phyloP scores from a whole-genome alignment of 805 yeast species.

The Alloascoidea hylecoeti region DNA sequence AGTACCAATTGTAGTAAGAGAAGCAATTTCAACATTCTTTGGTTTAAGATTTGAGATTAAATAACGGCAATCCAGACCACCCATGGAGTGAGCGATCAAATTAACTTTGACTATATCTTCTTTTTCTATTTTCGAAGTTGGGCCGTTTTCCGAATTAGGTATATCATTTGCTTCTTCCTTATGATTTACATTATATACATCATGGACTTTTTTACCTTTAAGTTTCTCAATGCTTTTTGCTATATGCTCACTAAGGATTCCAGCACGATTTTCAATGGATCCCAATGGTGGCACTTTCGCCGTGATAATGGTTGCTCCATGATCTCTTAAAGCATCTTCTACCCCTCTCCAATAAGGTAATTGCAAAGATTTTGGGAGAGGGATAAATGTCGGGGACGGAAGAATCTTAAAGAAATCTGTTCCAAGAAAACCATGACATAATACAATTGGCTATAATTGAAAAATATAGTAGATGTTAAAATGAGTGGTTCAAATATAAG shows the following conservation, averaged over 20 bases:
- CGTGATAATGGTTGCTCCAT: constrained; percentile 57
- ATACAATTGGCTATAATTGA: constrained; percentile 42
- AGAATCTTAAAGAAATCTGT: constrained; percentile 42
- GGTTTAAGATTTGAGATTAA: constrained; percentile 41
- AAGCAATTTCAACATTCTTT: constrained; percentile 41
- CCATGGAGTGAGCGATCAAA: constrained; percentile 85
- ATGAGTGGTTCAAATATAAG: not conserved
- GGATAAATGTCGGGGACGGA: constrained; percentile 19
- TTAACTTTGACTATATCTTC: constrained; percentile 42
- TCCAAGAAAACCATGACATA: constrained; percentile 84
- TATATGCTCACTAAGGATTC: constrained; percentile 36
- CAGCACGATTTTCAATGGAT: constrained; percentile 56
- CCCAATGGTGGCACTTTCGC: constrained; percentile 81
- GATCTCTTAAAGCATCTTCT: constrained; percentile 36
- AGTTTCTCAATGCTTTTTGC: constrained; percentile 6
- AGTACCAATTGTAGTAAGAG: constrained; percentile 75
- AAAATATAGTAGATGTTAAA: constrained; percentile 6
- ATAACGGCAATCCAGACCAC: constrained; percentile 78
- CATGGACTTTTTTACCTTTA: constrained; percentile 4
- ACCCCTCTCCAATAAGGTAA: constrained; percentile 81
- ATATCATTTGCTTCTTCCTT: constrained; percentile 4
- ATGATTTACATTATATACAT: constrained; percentile 5
- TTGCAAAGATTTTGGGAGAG: constrained; percentile 14
- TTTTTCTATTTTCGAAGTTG: constrained; percentile 6
- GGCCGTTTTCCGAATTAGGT: constrained; percentile 12